A percentile compares a stretch with the other conserved stretches of the same genome.
These are phyloP conservation scores for Trypanosoma caninum DNA, from an alignment of 208 protist genomes.

Conservation along the genomic window DNA sequence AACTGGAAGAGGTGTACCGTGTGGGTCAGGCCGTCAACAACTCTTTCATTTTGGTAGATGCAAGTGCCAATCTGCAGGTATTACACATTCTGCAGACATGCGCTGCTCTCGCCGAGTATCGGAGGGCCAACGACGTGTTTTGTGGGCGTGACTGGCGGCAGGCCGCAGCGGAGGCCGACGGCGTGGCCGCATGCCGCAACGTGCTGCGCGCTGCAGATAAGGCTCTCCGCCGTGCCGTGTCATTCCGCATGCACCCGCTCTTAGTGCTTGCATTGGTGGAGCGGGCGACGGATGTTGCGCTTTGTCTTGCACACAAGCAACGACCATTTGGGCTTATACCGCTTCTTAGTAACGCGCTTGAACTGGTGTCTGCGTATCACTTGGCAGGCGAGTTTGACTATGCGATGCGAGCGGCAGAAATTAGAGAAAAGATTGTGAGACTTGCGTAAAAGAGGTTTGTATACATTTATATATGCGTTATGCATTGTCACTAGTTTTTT, in stretches of 20 bases:
- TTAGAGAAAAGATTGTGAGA: constrained; percentile 50
- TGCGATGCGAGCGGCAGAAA: constrained; percentile 15
- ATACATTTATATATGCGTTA: too few species aligned
- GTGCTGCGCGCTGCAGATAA: constrained; percentile 40
- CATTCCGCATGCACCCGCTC: constrained; percentile 46
- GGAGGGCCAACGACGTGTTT: constrained; percentile 12
- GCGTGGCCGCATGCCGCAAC: constrained; percentile 7
- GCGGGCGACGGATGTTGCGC: constrained; percentile 32
- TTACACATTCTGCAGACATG: constrained; percentile 44
- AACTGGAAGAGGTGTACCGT: constrained; percentile 32
- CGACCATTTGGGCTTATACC: constrained; percentile 34
- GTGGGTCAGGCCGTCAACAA: constrained; percentile 68
- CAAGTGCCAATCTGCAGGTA: constrained; percentile 40
- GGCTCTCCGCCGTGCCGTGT: constrained; percentile 36
- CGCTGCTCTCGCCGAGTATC: constrained; percentile 52
- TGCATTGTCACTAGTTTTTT: too few species aligned
- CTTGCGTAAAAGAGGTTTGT: constrained; percentile 24
- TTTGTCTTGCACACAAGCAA: constrained; percentile 4
- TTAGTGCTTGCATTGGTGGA: constrained; percentile 49
- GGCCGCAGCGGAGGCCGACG: not conserved
- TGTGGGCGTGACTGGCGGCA: not conserved
- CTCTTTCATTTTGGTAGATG: constrained; percentile 51
- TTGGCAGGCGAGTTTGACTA: constrained; percentile 2
- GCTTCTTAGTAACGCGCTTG: constrained; percentile 48
- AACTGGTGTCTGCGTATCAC: constrained; percentile 30